Base-by-base conservation (phyloP, 768 basidiomycete genomes). In the Naematelia aurantialba region DNA sequence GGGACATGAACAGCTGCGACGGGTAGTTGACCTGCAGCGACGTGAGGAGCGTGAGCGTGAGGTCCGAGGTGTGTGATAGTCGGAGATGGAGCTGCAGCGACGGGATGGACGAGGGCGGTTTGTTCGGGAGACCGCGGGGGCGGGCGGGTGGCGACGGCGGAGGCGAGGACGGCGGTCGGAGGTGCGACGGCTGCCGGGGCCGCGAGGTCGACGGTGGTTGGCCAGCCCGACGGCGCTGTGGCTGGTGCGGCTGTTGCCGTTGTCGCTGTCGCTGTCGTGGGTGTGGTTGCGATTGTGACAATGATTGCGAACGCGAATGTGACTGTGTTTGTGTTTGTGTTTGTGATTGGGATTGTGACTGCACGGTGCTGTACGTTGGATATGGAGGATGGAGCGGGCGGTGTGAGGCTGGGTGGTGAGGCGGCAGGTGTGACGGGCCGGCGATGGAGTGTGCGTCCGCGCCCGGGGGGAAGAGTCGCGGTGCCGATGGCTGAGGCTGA, bases 11-110 rank as follows among this genome's bases (percentile, higher is more conserved):
- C 75, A 88, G 84, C 0, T 88, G 87, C 0, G 91, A 91, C 4
- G 96, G 96, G 75, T 98, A 97, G 78, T 99, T 96, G 78, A 99
- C 92, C 61, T 92, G 84, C 25, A 98, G 82, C 8, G 91, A 93
- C 0, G 96, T 98, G 27, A 89, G 86, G 56, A 99, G 82, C 5
- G 89, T 89, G 66, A 99, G 81, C 14, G 89, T 87, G 8, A 98
- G 81, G 75, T 96, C 86, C 10, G 93, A 90, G 53, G 86, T 83
- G 85, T 94, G 94, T 29, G 84, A 82, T 45, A 97, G 79, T 68
- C 86, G 85, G 0, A 99, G 80, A 73, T 97, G 92, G 2, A 96
- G 77, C 73, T 99, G 96, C 26, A 98, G 80, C 73, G 93, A 67
- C 1, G 74, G 72, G 1, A 89, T 85, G 47, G 81, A 79, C 67